Evolutionary conservation across 1,139 yeast genomes (phyloP).

Genomic region (Oligophagozyma castellii): DNA sequence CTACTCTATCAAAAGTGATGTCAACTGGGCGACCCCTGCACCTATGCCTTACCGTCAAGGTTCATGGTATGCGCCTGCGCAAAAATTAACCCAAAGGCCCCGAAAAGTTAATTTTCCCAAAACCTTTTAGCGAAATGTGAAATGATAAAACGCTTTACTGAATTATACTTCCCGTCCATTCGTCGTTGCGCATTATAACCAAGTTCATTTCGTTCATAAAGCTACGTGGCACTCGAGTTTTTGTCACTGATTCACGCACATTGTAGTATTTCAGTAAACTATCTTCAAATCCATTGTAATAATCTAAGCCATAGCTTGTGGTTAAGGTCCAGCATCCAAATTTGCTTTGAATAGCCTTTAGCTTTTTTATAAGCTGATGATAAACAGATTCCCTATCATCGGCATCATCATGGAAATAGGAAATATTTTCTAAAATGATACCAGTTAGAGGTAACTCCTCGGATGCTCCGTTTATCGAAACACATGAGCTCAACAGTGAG

Average conservation of each 20-base stretch:
- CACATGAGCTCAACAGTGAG: too few relatives aligned
- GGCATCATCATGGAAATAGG: slow-evolving; percentile 13
- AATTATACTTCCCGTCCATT: slow-evolving; percentile 5
- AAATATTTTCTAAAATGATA: slow-evolving; percentile 21
- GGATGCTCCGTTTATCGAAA: too few relatives aligned
- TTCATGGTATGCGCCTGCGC: slow-evolving; percentile 30
- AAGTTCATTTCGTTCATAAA: slow-evolving; percentile 17
- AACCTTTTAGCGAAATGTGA: too few relatives aligned
- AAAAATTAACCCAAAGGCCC: slow-evolving; percentile 24
- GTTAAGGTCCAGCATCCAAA: slow-evolving; percentile 22
- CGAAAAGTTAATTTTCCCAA: slow-evolving; percentile 9
- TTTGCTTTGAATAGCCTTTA: slow-evolving; percentile 11
- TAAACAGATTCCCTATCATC: slow-evolving; percentile 4
- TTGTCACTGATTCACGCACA: slow-evolving; percentile 5
- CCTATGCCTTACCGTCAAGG: slow-evolving; percentile 43
- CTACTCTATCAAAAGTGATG: slow-evolving; percentile 42
- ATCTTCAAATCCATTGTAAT: slow-evolving; percentile 18
- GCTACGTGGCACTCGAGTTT: slow-evolving; percentile 12
- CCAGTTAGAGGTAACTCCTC: slow-evolving; percentile 11
- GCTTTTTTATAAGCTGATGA: slow-evolving; percentile 8
- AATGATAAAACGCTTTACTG: slow-evolving; percentile 1
- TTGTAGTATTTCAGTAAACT: slow-evolving; percentile 2
- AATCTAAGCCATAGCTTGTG: slow-evolving; percentile 19
- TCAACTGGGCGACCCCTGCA: slow-evolving; percentile 56
- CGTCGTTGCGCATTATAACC: slow-evolving; percentile 14